Evolutionary conservation across 768 basidiomycete genomes (phyloP).

Genomic region (Pleurotus djamor): DNA sequence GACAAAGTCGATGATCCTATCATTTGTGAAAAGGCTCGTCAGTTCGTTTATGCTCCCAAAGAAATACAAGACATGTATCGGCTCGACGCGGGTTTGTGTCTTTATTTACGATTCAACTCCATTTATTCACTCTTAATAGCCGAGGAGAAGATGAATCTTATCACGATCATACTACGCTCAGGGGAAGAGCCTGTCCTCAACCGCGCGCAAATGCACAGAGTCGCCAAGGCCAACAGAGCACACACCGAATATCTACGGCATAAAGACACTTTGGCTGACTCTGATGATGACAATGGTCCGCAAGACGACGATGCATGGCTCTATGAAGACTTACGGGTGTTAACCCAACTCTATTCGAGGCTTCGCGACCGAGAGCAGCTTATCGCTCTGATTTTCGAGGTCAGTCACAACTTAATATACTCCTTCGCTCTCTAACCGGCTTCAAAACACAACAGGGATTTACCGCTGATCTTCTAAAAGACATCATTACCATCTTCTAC

Average conservation of each 20-base stretch:
- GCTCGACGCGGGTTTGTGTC: conserved; percentile 72
- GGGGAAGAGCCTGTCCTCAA: conserved; percentile 73
- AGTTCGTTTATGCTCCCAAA: conserved; percentile 82
- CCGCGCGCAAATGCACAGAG: conserved; percentile 76
- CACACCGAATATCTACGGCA: conserved; percentile 72
- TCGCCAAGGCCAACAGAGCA: conserved; percentile 75
- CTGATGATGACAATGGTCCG: conserved; percentile 93
- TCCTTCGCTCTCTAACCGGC: too few species aligned
- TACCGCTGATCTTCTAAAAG: conserved; percentile 93
- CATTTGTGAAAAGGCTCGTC: conserved; percentile 84
- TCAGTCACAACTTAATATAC: conserved; percentile 32
- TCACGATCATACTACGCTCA: conserved; percentile 79
- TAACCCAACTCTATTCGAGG: conserved; percentile 75
- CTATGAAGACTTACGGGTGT: conserved; percentile 84
- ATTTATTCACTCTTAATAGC: conserved; percentile 31
- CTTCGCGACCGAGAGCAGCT: conserved; percentile 89
- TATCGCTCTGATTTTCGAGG: conserved; percentile 94
- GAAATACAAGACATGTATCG: conserved; percentile 87
- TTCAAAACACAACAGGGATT: too few species aligned
- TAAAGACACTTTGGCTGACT: conserved; percentile 64
- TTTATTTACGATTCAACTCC: too few species aligned
- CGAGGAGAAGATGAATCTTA: conserved; percentile 67
- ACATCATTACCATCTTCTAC: conserved; percentile 99
- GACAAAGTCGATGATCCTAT: conserved; percentile 87
- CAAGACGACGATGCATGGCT: conserved; percentile 96